Evolutionary conservation across 345 rosid species (phyloP).

Genomic region (Toxicodendron radicans): DNA sequence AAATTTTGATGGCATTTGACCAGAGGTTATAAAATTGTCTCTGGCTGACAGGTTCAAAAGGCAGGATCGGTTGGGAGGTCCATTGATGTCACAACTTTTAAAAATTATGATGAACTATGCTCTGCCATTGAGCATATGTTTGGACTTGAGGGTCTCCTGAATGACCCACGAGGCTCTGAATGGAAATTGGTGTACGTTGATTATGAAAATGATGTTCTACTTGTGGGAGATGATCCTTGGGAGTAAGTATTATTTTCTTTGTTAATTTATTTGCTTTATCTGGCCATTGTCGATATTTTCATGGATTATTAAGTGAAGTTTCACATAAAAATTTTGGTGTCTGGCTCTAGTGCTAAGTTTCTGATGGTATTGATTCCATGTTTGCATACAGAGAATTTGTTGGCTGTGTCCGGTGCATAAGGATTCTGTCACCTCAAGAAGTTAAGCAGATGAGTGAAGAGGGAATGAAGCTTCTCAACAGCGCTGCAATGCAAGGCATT

Average conservation of each 20-base stretch:
- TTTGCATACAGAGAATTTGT: constrained; percentile 72
- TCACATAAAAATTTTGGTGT: neutral
- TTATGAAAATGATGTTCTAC: constrained; percentile 91
- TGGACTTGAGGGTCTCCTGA: constrained; percentile 87
- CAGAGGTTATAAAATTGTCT: neutral
- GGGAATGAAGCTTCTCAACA: constrained; percentile 93
- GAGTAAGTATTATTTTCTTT: constrained; percentile 57
- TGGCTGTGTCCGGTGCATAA: constrained; percentile 96
- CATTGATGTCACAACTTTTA: constrained; percentile 81
- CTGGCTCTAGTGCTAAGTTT: neutral
- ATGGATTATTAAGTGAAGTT: neutral
- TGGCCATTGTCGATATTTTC: neutral
- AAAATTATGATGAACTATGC: constrained; percentile 76
- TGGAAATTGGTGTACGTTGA: constrained; percentile 98
- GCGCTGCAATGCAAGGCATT: constrained; percentile 53
- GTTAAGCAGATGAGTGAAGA: constrained; percentile 99
- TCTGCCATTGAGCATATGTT: constrained; percentile 91
- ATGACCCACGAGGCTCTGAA: constrained; percentile 71
- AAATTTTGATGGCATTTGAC: neutral
- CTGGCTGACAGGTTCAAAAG: constrained; percentile 76
- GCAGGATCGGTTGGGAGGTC: constrained; percentile 98
- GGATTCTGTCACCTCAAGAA: constrained; percentile 90
- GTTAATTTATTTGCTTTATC: neutral
- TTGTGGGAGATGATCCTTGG: constrained; percentile 99
- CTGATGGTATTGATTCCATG: neutral